phyloP scores from a whole-genome alignment of 2,329 filamentous ascomycete species.

The Chaetoscypha palmicola region DNA sequence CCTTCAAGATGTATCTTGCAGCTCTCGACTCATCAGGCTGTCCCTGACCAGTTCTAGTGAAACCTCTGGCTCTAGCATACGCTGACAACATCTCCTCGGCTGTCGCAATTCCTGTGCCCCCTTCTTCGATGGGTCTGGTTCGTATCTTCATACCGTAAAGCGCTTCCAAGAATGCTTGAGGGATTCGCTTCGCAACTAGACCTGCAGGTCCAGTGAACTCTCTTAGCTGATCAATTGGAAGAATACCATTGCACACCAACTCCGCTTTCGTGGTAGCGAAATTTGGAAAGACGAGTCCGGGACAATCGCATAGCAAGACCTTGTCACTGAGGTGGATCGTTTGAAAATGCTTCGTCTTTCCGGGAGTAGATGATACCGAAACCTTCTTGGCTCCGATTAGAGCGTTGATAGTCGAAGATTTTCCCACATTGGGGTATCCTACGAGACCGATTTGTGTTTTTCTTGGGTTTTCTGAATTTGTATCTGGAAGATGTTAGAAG shows the following conservation, averaged over 20 bases:
- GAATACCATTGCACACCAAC: slow-evolving; percentile 86
- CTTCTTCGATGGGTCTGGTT: slow-evolving; percentile 77
- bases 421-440: slow-evolving; percentile 97
- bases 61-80: slow-evolving; percentile 84
- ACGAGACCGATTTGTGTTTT: slow-evolving; percentile 91
- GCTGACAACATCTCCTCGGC: slow-evolving; percentile 77
- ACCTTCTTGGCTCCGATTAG: slow-evolving; percentile 98
- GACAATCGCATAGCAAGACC: slow-evolving; percentile 93
- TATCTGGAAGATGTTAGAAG: slow-evolving; percentile 30
- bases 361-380: slow-evolving; percentile 91
- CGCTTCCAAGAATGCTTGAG: slow-evolving; percentile 81
- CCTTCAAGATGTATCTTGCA: slow-evolving; percentile 83
- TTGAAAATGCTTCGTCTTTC: slow-evolving; percentile 99
- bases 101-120: slow-evolving; percentile 80
- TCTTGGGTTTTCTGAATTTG: slow-evolving; percentile 40
- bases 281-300: slow-evolving; percentile 96
- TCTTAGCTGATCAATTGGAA: slow-evolving; percentile 93
- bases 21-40: slow-evolving; percentile 92
- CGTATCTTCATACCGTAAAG: slow-evolving; percentile 88
- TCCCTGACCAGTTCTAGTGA: slow-evolving; percentile 80
- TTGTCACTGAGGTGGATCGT: slow-evolving; percentile 88
- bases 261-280: slow-evolving; percentile 96
- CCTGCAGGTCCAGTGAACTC: slow-evolving; percentile 84
- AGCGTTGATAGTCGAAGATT: slow-evolving; percentile 98
- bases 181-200: slow-evolving; percentile 78